Evolutionary conservation across 2,329 filamentous ascomycete genomes (phyloP), one percentile per base, ranked within the genome.

Genomic region (Huntiella abstrusa): DNA sequence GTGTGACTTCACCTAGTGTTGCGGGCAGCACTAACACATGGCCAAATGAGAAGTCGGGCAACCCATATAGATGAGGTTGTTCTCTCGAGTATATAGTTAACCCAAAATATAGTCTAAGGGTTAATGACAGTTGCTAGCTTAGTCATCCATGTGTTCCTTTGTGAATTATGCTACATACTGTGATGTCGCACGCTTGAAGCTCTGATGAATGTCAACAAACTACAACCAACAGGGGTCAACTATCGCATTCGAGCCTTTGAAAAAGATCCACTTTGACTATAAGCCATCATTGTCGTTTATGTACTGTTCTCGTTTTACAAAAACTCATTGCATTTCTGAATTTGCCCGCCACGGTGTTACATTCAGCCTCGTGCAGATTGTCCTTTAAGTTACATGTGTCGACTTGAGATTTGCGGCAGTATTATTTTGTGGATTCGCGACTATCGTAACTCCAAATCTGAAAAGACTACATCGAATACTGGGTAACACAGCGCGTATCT

Each of bases 351-450:
- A 12, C 38, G 16, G 37, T 16, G 34, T 32, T n/a, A 13, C n/a
- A n/a, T 15, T 44, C 19, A 15, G 12, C 16, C 19, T 47, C 22
- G 33, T 46, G 39, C 10, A 43, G 6, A 22, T 19, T 38, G 22
- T 28, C 22, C 22, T 28, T 28, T 28, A 28, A 28, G 22, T 28
- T 10, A 28, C 22, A 28, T 51, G 34, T 49, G 48, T 45, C 48
- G 48, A n/a, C 36, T 50, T 12, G 48, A 50, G n/a, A 47, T 50
- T 33, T 46, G 41, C 12, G 48, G 48, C 13, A 40, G 48, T 43
- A 46, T 50, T 50, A 40, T 47, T 41, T 38, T 50, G 34, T 50
- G 48, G 44, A 13, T 47, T 50, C 48, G 44, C 36, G 44, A 34
- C 17, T n/a, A 42, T 42, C 16, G 43, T 41, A 36, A 47, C 19